A percentile compares a stretch with the other conserved stretches of the same genome.
Evolutionary conservation across 805 yeast species (phyloP).

Genomic region (Teunomyces pallodes): DNA sequence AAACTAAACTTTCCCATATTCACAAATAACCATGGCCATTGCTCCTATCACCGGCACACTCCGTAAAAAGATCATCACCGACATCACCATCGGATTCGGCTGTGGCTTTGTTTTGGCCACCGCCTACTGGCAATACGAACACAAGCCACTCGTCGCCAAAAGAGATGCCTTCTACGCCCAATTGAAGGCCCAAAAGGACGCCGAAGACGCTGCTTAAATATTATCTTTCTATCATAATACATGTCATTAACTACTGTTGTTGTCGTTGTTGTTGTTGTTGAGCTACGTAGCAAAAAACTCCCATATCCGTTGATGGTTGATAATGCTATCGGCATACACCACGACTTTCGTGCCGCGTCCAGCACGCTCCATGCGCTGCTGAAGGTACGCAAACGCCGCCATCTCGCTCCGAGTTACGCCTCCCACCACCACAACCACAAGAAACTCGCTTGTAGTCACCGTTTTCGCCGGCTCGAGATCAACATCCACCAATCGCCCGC

Average conservation of each 20-base stretch:
- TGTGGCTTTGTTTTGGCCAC: slow-evolving; percentile 59
- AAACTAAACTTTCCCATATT: background rate
- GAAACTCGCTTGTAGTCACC: slow-evolving; percentile 15
- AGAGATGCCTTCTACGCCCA: slow-evolving; percentile 86
- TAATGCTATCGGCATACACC: slow-evolving; percentile 39
- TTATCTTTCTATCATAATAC: background rate
- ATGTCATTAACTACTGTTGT: background rate
- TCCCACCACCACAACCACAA: slow-evolving; percentile 65
- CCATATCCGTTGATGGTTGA: slow-evolving; percentile 2
- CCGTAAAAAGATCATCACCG: slow-evolving; percentile 77
- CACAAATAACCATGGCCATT: slow-evolving; percentile 54
- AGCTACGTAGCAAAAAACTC: background rate
- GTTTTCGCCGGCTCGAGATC: slow-evolving; percentile 17
- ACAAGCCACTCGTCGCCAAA: slow-evolving; percentile 65
- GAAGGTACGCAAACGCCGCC: slow-evolving; percentile 64
- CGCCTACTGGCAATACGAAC: slow-evolving; percentile 83
- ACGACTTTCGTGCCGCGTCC: slow-evolving; percentile 33
- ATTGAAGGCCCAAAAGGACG: slow-evolving; percentile 70
- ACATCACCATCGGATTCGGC: slow-evolving; percentile 67
- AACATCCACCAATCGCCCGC: slow-evolving; percentile 40
- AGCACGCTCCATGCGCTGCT: slow-evolving; percentile 36
- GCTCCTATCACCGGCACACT: slow-evolving; percentile 85
- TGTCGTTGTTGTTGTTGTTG: background rate
- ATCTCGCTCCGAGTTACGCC: slow-evolving; percentile 87
- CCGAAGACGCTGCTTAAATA: slow-evolving; percentile 43